Evolutionary conservation across 202 grass and related monocot species (phyloP).

Genomic region (Elaeis oleifera): DNA sequence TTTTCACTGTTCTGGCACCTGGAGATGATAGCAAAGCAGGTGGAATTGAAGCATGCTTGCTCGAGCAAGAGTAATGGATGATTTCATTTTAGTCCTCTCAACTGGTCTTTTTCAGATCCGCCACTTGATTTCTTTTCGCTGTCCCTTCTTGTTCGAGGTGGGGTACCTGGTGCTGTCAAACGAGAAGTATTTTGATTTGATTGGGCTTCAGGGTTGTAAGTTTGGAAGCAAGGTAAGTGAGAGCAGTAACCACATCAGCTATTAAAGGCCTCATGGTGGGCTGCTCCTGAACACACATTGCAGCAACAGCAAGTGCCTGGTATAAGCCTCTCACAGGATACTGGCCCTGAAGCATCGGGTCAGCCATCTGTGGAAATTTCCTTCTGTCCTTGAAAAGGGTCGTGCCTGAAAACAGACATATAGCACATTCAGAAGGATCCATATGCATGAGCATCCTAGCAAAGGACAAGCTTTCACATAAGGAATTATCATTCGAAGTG

Average conservation of each 20-base stretch:
- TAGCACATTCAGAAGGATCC: too few species aligned
- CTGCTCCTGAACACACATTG: conserved; percentile 22
- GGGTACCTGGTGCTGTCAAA: neutral
- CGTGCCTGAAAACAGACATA: conserved; percentile 30
- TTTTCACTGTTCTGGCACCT: too few species aligned
- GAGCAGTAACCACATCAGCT: conserved; percentile 21
- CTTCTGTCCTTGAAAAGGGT: conserved; percentile 25
- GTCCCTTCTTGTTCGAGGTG: conserved; percentile 9
- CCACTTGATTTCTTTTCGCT: neutral
- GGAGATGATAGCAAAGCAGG: too few species aligned
- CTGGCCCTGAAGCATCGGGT: conserved; percentile 17
- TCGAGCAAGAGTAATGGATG: too few species aligned
- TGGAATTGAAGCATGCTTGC: too few species aligned
- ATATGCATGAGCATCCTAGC: too few species aligned
- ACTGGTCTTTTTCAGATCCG: neutral
- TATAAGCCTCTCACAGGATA: conserved; percentile 16
- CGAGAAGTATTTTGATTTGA: conserved; percentile 2
- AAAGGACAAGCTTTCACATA: neutral
- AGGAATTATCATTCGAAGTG: neutral
- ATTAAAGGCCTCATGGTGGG: conserved; percentile 13
- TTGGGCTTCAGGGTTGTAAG: conserved; percentile 1
- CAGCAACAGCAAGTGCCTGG: conserved; percentile 16
- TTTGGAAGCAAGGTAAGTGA: conserved; percentile 24
- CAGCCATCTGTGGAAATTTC: conserved; percentile 19
- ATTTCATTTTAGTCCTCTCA: neutral